phyloP scores from a whole-genome alignment of 768 basidiomycete genomes.

The Agaricus blazei region DNA sequence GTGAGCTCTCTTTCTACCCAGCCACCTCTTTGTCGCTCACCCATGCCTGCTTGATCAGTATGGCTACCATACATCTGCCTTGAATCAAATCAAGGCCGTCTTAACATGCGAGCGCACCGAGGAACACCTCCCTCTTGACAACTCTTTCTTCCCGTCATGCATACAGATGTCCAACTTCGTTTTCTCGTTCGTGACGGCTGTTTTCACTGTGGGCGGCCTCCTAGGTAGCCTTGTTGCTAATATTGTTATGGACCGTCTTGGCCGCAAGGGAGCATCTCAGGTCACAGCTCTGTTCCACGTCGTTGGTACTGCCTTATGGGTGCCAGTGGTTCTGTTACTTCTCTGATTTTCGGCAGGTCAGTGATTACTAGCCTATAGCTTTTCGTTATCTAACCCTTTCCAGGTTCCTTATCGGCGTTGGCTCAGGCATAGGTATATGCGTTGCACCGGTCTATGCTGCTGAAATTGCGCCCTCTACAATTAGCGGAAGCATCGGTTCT shows the following conservation, averaged over 20 bases:
- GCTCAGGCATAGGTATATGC: conserved; percentile 68
- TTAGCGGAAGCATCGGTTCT: conserved; percentile 71
- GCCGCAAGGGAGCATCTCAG: conserved; percentile 64
- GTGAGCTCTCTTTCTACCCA: conserved; percentile 22
- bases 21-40: background rate
- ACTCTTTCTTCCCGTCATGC: conserved; percentile 58
- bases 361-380: conserved; percentile 12
- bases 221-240: conserved; percentile 69
- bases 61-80: conserved; percentile 89
- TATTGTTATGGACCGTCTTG: conserved; percentile 61
- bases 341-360: conserved; percentile 65
- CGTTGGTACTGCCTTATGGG: conserved; percentile 65
- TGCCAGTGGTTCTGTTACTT: conserved; percentile 47
- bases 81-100: conserved; percentile 83
- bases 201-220: conserved; percentile 87
- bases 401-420: conserved; percentile 65
- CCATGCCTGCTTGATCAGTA: conserved; percentile 37
- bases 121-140: conserved; percentile 17
- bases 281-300: conserved; percentile 51
- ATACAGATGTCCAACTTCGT: conserved; percentile 71
- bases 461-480: conserved; percentile 74
- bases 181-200: conserved; percentile 80
- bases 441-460: conserved; percentile 83
- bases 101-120: conserved; percentile 57
- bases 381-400: conserved; percentile 3